Evolutionary conservation across 495 filamentous ascomycete genomes (phyloP).

Genomic region (Aspergillus nidulans): DNA sequence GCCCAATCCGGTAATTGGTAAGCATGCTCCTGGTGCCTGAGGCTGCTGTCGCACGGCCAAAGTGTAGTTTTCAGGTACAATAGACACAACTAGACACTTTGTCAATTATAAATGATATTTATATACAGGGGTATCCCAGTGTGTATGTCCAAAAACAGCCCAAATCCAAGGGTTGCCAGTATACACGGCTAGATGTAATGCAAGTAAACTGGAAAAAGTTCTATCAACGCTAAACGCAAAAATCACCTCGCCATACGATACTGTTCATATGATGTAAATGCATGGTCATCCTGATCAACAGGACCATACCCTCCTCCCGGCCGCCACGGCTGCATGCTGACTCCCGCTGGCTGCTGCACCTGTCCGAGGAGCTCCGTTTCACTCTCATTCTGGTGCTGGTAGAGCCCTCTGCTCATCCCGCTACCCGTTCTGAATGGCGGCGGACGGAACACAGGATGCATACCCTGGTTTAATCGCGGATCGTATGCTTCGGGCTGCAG

Average conservation of each 20-base stretch:
- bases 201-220: background rate
- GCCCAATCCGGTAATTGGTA: slow-evolving; percentile 16
- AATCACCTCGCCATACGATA: slow-evolving; percentile 27
- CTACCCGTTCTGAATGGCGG: slow-evolving; percentile 29
- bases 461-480: slow-evolving; percentile 16
- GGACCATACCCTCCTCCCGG: slow-evolving; percentile 43
- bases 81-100: background rate
- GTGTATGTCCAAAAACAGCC: slow-evolving; percentile 11
- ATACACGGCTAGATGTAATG: background rate
- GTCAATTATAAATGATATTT: background rate
- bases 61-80: background rate
- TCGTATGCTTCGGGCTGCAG: slow-evolving; percentile 28
- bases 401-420: slow-evolving; percentile 23
- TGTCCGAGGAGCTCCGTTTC: slow-evolving; percentile 40
- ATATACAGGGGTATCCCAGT: slow-evolving; percentile 8
- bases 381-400: slow-evolving; percentile 41
- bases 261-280: slow-evolving; percentile 37
- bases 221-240: background rate
- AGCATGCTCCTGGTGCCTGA: background rate
- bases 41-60: background rate
- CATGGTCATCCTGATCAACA: slow-evolving; percentile 37
- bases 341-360: slow-evolving; percentile 35
- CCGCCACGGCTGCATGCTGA: slow-evolving; percentile 36
- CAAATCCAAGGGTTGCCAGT: background rate
- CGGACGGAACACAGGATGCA: slow-evolving; percentile 38